Conservation (phyloP, 2,329 filamentous ascomycete species). For the Clarireedia hainanense region DNA sequence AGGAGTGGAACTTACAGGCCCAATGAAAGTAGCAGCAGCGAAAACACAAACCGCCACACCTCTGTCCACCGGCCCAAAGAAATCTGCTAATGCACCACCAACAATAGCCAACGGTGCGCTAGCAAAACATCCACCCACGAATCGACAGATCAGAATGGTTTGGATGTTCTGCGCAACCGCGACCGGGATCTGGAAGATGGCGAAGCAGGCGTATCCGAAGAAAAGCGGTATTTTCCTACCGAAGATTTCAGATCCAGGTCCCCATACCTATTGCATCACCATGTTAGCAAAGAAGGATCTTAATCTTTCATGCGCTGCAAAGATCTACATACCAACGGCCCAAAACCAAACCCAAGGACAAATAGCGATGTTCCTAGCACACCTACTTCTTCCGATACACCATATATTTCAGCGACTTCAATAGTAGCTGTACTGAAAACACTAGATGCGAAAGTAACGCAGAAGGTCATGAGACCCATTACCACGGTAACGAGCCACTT, state of each 20-base stretch:
- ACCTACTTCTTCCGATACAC: slow-evolving; percentile 35
- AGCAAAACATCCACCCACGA: slow-evolving; percentile 45
- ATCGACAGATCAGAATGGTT: slow-evolving; percentile 46
- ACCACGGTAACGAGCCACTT: slow-evolving; percentile 21
- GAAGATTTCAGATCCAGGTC: slow-evolving; percentile 39
- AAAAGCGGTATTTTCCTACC: slow-evolving; percentile 42
- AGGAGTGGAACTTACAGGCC: slow-evolving; percentile 20
- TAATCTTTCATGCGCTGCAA: no score
- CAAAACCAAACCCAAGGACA: slow-evolving; percentile 63
- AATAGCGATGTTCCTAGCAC: slow-evolving; percentile 60
- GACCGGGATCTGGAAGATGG: slow-evolving; percentile 47
- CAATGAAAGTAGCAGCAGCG: slow-evolving; percentile 35
- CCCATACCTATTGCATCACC: slow-evolving; percentile 28
- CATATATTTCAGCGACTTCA: slow-evolving; percentile 15
- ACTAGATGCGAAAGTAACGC: slow-evolving; percentile 29
- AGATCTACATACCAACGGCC: slow-evolving; percentile 46
- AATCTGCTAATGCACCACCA: slow-evolving; percentile 53
- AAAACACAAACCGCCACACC: slow-evolving; percentile 61
- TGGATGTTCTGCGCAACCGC: slow-evolving; percentile 44
- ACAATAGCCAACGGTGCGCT: slow-evolving; percentile 42
- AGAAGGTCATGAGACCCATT: slow-evolving; percentile 28
- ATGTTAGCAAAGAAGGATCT: not conserved
- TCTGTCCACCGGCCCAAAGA: slow-evolving; percentile 51
- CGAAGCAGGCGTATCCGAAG: slow-evolving; percentile 39
- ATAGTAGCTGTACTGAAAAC: slow-evolving; percentile 23